Evolutionary conservation across 2,329 filamentous ascomycete genomes (phyloP).

Genomic region (Hymenoscyphus repandus): DNA sequence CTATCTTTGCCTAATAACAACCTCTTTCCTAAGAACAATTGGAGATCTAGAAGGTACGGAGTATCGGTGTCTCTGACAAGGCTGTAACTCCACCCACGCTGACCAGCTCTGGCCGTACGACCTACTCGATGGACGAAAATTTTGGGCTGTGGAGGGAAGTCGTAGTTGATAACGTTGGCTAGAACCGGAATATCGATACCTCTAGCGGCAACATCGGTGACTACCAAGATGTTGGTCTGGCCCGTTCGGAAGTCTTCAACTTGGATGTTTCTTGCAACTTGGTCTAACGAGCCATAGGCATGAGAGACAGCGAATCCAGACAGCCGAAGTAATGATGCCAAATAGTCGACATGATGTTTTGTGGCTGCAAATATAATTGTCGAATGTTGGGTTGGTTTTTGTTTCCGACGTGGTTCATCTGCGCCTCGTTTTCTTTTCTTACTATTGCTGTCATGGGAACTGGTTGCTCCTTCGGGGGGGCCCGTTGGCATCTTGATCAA

Average conservation of each 20-base stretch:
- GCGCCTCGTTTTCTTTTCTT: constrained; percentile 70
- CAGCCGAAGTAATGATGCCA: constrained; percentile 71
- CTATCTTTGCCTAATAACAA: constrained; percentile 68
- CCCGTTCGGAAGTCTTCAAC: constrained; percentile 85
- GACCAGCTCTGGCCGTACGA: constrained; percentile 88
- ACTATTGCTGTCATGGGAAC: constrained; percentile 30
- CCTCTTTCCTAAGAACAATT: constrained; percentile 86
- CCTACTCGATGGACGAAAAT: constrained; percentile 95
- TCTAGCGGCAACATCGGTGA: constrained; percentile 92
- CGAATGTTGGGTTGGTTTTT: constrained; percentile 80
- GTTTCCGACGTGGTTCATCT: constrained; percentile 48
- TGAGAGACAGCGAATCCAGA: constrained; percentile 88
- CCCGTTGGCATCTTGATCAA: constrained; percentile 86
- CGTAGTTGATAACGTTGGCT: constrained; percentile 97
- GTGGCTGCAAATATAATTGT: constrained; percentile 94
- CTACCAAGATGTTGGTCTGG: constrained; percentile 82
- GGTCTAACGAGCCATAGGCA: constrained; percentile 90
- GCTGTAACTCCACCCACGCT: constrained; percentile 92
- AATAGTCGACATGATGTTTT: constrained; percentile 95
- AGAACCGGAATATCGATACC: constrained; percentile 97
- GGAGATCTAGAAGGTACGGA: constrained; percentile 88
- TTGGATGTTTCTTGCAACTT: constrained; percentile 86
- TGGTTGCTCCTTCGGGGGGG: constrained; percentile 45
- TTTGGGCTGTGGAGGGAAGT: constrained; percentile 95
- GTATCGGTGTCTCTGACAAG: constrained; percentile 82